Conservation (phyloP, 2,329 filamentous ascomycete species). For the Arthroderma uncinatum region DNA sequence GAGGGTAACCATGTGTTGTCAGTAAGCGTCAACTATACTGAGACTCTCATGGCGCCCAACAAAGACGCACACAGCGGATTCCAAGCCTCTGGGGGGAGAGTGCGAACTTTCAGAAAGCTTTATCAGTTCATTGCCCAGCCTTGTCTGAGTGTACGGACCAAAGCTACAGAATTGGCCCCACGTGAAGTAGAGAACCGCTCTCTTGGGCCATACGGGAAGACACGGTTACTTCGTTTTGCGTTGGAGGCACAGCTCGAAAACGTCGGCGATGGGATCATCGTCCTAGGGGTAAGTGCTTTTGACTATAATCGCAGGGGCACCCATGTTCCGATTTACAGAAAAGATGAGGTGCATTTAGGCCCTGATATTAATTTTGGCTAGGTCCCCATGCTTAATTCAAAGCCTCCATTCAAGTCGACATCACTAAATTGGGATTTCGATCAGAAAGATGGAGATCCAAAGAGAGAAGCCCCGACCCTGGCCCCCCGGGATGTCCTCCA, state of each 20-base stretch:
- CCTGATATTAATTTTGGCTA: conserved; percentile 14
- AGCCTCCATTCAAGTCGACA: conserved; percentile 42
- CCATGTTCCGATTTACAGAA: neutral
- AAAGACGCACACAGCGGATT: conserved; percentile 27
- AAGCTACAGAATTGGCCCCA: conserved; percentile 55
- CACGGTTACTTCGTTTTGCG: conserved; percentile 48
- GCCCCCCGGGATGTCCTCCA: conserved; percentile 54
- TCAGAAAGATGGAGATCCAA: conserved; percentile 7
- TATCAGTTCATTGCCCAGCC: conserved; percentile 95
- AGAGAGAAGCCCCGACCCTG: conserved; percentile 37
- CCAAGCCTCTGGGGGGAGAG: conserved; percentile 47
- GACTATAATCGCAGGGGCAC: conserved; percentile 6
- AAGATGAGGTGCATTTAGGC: neutral
- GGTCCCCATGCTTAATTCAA: conserved; percentile 40
- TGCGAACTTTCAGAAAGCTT: conserved; percentile 81
- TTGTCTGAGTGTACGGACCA: conserved; percentile 80
- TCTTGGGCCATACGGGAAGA: conserved; percentile 35
- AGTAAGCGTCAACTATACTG: conserved; percentile 88
- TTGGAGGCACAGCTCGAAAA: conserved; percentile 95
- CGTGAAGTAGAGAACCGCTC: conserved; percentile 36
- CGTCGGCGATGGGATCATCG: conserved; percentile 70
- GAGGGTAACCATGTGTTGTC: conserved; percentile 89
- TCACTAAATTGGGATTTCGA: conserved; percentile 46
- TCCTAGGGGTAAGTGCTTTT: conserved; percentile 51
- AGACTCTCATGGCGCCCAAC: conserved; percentile 49